Percentiles rank a stretch among this genome's conserved stretches.
These are phyloP conservation scores for Infundibulicybe gibba DNA, from an alignment of 768 basidiomycete genomes.

Conservation along the genomic window DNA sequence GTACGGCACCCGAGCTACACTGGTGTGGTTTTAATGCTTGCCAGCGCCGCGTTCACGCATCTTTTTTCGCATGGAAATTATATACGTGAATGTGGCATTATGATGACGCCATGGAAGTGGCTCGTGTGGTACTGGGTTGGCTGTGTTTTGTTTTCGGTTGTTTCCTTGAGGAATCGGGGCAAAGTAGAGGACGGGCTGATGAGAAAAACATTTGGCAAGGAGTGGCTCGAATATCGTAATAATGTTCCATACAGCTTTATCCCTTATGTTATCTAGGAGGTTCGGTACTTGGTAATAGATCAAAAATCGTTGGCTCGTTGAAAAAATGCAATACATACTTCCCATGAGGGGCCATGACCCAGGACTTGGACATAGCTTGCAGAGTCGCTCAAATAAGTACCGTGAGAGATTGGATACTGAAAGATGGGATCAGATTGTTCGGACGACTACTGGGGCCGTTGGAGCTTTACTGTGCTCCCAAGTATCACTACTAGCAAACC, in stretches of 20 bases:
- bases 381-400: too few species aligned
- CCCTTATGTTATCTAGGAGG: constrained; percentile 25
- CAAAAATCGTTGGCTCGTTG: too few species aligned
- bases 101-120: constrained; percentile 6
- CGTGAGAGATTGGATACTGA: too few species aligned
- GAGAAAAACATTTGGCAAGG: constrained; percentile 22
- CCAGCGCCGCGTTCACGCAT: constrained; percentile 7
- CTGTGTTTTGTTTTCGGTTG: background rate
- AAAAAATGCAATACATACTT: too few species aligned
- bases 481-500: too few species aligned
- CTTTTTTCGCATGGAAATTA: constrained; percentile 5
- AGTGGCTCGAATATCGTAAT: constrained; percentile 24
- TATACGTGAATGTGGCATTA: constrained; percentile 9
- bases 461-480: too few species aligned
- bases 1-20: constrained; percentile 27
- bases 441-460: too few species aligned
- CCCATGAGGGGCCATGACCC: too few species aligned
- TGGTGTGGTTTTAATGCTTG: constrained; percentile 7
- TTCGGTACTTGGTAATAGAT: too few species aligned
- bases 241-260: constrained; percentile 22
- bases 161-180: constrained; percentile 10
- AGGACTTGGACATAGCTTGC: too few species aligned
- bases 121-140: background rate
- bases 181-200: constrained; percentile 23
- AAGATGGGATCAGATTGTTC: too few species aligned